Base-by-base conservation (phyloP, 345 rosid species). In the Camelina hispida region DNA sequence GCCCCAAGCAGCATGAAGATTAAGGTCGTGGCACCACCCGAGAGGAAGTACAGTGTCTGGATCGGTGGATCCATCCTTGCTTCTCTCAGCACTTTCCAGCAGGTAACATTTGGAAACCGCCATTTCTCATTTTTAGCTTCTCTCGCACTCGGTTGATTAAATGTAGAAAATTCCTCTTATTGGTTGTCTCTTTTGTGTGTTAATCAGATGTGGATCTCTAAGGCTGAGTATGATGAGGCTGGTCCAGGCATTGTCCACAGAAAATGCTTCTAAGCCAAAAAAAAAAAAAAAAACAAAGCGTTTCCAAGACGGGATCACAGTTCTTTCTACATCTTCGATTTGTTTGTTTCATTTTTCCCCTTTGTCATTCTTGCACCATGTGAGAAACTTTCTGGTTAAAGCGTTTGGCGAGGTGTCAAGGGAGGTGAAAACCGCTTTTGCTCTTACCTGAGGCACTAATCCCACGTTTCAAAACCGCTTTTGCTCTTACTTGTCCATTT, bases 1-100 rank as follows among this genome's bases (percentile, higher is more conserved):
- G 95, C 95, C 6, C 97, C 97, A 2, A 87, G 87, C 85, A 88
- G 91, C 86, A 90, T 86, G 93, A 90, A 88, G 83, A 88, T 90
- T 71, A 90, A 90, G 84, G 96, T 91, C 23, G 97, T 87, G 25
- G 93, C 91, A 12, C 92, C 94, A 13, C 94, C 91, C 0, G 90
- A 89, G 77, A 89, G 94, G 85, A 91, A 89, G 72, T 89, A 91
- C 79, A 89, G 91, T 73, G 97, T 87, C 84, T 91, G 92, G 92
- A 91, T 91, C 2, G 93, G 97, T 42, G 92, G 93, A 20, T 88
- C 94, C 28, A 88, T 87, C 78, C 79, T 91, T 84, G 93, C 92
- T 34, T 91, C 92, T 63, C 90, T 88, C 62, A 91, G 90, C 84
- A 87, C 93, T 52, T 91, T 91, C 87, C 97, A 88, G 78, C 94